These are phyloP conservation scores for Colletotrichum sansevieriae DNA, from an alignment of 2,329 filamentous ascomycete species.

Conservation along the genomic window DNA sequence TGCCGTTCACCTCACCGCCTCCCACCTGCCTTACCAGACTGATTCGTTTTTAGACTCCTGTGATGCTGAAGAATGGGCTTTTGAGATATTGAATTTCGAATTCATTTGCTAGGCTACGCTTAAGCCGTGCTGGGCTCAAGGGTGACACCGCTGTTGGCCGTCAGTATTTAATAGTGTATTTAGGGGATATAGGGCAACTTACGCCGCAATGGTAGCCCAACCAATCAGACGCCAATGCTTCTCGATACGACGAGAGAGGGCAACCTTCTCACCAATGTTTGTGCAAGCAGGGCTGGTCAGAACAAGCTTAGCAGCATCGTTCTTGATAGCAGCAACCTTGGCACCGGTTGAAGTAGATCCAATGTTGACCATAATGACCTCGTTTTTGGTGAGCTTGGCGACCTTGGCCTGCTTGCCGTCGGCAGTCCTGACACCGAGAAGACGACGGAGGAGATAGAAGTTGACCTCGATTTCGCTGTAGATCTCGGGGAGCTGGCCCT, in stretches of 20 bases:
- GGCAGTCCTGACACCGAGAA: constrained; percentile 96
- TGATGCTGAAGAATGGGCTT: constrained; percentile 39
- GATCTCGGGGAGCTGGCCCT: constrained; percentile 93
- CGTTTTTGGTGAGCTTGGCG: constrained; percentile 97
- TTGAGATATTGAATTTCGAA: constrained; percentile 31
- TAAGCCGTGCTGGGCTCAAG: constrained; percentile 64
- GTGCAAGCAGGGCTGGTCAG: constrained; percentile 96
- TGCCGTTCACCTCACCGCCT: constrained; percentile 13
- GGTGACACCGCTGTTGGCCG: constrained; percentile 62
- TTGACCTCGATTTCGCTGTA: constrained; percentile 99
- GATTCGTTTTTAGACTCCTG: constrained; percentile 39
- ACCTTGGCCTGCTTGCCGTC: constrained; percentile 99
- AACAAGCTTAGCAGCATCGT: constrained; percentile 94
- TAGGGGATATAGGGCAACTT: constrained; percentile 53
- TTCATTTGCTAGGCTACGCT: constrained; percentile 37
- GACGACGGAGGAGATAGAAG: constrained; percentile 95
- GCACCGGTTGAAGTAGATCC: constrained; percentile 97
- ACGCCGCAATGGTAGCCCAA: constrained; percentile 85
- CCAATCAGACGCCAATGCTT: constrained; percentile 98
- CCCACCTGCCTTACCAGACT: constrained; percentile 35
- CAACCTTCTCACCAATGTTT: constrained; percentile 98
- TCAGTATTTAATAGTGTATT: constrained; percentile 43
- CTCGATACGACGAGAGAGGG: constrained; percentile 94
- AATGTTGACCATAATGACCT: constrained; percentile 99
- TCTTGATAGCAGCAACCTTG: constrained; percentile 97